Evolutionary conservation across 441 rosid genomes (phyloP).

Genomic region (Syzygium syzygioides): DNA sequence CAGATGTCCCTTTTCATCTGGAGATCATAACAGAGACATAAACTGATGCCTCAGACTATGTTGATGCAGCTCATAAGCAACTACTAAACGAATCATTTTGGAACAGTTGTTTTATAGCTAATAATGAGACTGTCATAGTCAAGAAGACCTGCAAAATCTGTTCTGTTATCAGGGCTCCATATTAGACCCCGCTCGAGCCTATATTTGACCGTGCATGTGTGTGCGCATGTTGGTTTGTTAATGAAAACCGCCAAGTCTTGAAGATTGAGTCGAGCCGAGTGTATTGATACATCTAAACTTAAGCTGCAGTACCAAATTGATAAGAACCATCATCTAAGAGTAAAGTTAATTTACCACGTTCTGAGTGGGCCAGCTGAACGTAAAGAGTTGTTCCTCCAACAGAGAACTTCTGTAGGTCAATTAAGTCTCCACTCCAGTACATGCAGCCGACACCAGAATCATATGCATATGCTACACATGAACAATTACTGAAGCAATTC

Average conservation of each 20-base stretch:
- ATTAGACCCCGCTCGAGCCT: background rate
- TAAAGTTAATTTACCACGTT: constrained; percentile 26
- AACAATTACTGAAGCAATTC: constrained; percentile 36
- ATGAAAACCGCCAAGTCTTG: background rate
- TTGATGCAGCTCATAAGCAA: background rate
- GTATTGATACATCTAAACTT: background rate
- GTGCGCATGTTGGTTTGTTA: background rate
- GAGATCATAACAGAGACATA: background rate
- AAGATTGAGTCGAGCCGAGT: background rate
- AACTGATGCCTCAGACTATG: background rate
- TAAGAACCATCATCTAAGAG: background rate
- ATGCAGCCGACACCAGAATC: constrained; percentile 25
- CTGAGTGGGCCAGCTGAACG: constrained; percentile 33
- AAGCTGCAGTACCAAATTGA: background rate
- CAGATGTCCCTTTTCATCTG: constrained; percentile 11
- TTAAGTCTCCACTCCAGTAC: background rate
- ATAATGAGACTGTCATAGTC: background rate
- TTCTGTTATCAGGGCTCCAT: background rate
- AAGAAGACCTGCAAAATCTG: background rate
- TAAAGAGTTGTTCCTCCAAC: constrained; percentile 27
- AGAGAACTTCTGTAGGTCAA: background rate
- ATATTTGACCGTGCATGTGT: background rate
- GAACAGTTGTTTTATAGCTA: background rate
- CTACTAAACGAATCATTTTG: background rate
- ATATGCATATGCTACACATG: constrained; percentile 47